Evolutionary conservation across 352 stramenopile species (phyloP), one percentile per base, ranked within the genome.

Genomic region (Globisporangium rhizosaccharum): DNA sequence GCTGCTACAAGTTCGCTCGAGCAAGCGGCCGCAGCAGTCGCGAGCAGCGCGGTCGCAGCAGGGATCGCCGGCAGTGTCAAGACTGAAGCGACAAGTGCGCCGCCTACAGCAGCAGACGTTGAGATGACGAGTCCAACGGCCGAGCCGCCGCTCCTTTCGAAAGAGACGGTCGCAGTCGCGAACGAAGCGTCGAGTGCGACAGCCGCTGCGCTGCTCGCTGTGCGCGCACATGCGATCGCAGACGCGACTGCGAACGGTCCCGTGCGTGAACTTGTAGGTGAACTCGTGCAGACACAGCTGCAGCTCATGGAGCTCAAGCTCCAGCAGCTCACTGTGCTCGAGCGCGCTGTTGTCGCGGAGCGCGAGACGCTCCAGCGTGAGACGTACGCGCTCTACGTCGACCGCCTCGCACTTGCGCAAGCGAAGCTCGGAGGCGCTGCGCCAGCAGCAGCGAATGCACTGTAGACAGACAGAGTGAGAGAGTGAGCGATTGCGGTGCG

Each of bases 261-360:
- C 0, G 69, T 88, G 37, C 71, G 73, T 6, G 71, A 80, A 17
- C 65, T 91, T 3, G 73, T 91, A 23, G 67, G 72, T 15, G 65
- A 91, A 51, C 48, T 93, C 18, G 20, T 89, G 20, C 65, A 88
- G 57, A 90, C 85, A 52, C 75, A 93, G 37, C 54, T 93, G 59
- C 58, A 75, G 49, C 81, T 91, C 60, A 77, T 93, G 68, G 79
- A 93, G 59, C 66, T 93, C 45, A 90, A 91, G 68, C 82, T 91
- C 69, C 71, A 88, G 55, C 73, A 90, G 49, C 59, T 93, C 3
- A 61, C 49, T n/a, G 68, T 87, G 10, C 50, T 93, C 36, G 76
- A 91, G 46, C 68, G 71, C 47, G 66, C 76, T 0, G 46, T 93
- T 12, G 51, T 42, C 18, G 75, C 78, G 2, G 81, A 93, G 54